Evolutionary conservation across 495 filamentous ascomycete species (phyloP).

Genomic region (Lophiostoma macrostomum): DNA sequence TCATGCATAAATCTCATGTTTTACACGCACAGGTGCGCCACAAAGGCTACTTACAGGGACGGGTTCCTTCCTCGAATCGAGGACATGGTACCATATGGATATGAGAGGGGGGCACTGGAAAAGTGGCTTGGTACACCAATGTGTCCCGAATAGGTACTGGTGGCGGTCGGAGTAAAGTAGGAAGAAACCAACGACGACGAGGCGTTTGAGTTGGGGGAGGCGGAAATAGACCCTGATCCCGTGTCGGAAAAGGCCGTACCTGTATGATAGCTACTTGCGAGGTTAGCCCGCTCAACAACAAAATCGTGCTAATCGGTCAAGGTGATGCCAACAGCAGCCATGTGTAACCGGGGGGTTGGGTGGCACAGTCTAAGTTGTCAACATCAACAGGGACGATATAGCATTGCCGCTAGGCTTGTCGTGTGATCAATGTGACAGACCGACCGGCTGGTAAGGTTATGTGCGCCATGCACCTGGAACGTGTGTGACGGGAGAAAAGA

Average conservation of each 20-base stretch:
- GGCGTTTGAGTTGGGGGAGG: constrained; percentile 39
- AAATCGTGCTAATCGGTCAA: constrained; percentile 20
- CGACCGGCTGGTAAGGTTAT: constrained; percentile 31
- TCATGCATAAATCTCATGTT: constrained; percentile 34
- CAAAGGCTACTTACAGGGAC: constrained; percentile 39
- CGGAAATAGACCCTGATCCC: constrained; percentile 39
- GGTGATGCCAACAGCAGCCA: constrained; percentile 27
- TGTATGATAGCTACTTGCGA: constrained; percentile 35
- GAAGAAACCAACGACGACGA: constrained; percentile 38
- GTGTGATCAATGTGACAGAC: constrained; percentile 39
- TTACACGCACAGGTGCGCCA: constrained; percentile 30
- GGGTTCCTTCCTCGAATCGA: constrained; percentile 31
- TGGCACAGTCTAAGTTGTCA: constrained; percentile 35
- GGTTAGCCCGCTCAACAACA: constrained; percentile 34
- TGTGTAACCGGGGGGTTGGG: constrained; percentile 37
- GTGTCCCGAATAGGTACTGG: constrained; percentile 17
- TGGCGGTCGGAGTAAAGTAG: constrained; percentile 23
- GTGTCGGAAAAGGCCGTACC: constrained; percentile 37
- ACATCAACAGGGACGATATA: constrained; percentile 34
- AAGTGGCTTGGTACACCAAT: constrained; percentile 29
- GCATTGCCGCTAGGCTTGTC: constrained; percentile 33
- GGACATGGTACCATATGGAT: constrained; percentile 31
- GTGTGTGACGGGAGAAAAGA: constrained; percentile 32
- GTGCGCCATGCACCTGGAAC: constrained; percentile 32
- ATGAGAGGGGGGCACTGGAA: constrained; percentile 33